These are phyloP conservation scores for Laetiporus sulphureus DNA, from an alignment of 1,284 basidiomycete genomes.

Conservation along the genomic window DNA sequence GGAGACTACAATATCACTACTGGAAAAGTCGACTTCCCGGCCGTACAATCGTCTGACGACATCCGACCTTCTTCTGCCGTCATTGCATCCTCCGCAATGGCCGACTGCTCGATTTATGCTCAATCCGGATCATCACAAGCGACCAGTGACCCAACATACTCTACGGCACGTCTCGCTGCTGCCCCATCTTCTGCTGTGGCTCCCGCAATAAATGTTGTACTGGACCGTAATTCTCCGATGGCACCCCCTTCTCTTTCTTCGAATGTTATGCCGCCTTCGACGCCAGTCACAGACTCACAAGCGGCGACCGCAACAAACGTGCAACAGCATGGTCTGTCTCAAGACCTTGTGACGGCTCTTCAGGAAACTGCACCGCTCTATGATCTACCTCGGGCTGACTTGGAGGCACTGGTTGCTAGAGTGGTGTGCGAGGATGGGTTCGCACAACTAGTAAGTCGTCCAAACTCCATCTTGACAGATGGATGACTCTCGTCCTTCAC, in stretches of 20 bases:
- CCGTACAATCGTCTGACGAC: neutral
- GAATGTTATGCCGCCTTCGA: neutral
- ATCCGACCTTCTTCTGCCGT: slow-evolving; percentile 11
- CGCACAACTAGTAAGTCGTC: slow-evolving; percentile 20
- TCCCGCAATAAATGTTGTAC: too few relatives aligned
- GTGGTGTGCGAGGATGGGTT: slow-evolving; percentile 29
- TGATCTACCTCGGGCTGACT: slow-evolving; percentile 20
- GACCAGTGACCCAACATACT: neutral
- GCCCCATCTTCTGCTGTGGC: too few relatives aligned
- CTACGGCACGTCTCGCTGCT: too few relatives aligned
- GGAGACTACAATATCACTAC: too few relatives aligned
- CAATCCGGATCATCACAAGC: slow-evolving; percentile 5
- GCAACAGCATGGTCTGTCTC: neutral
- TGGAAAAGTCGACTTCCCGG: too few relatives aligned
- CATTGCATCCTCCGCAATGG: slow-evolving; percentile 9
- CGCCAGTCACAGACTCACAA: too few relatives aligned
- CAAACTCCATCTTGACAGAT: neutral
- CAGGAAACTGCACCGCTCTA: slow-evolving; percentile 17
- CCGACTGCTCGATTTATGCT: slow-evolving; percentile 2
- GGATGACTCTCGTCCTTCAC: neutral
- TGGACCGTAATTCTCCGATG: too few relatives aligned
- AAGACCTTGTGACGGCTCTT: slow-evolving; percentile 9
- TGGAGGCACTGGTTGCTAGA: slow-evolving; percentile 26
- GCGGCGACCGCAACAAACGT: too few relatives aligned
- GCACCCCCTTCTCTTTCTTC: too few relatives aligned